Evolutionary conservation across 495 filamentous ascomycete species (phyloP).

Genomic region (Aspergillus diversus): DNA sequence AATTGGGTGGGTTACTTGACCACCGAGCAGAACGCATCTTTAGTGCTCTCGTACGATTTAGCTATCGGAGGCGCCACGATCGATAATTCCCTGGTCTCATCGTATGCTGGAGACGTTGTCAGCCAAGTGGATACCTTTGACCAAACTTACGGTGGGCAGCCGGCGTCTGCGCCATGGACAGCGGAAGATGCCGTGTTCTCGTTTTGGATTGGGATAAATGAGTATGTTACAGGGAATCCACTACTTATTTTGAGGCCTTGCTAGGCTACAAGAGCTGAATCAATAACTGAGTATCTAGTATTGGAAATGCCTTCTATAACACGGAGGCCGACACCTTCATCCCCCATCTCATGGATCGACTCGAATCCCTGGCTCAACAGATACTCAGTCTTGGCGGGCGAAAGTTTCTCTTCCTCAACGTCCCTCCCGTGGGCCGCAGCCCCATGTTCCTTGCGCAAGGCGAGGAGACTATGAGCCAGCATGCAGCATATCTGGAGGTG

Average conservation of each 20-base stretch:
- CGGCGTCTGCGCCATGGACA: constrained; percentile 59
- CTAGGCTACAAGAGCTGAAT: background rate
- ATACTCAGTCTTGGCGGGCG: constrained; percentile 68
- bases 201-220: constrained; percentile 81
- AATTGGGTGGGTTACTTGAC: constrained; percentile 63
- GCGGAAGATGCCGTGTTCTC: constrained; percentile 64
- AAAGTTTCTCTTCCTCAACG: constrained; percentile 76
- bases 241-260: background rate
- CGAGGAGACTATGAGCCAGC: constrained; percentile 24
- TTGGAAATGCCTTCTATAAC: constrained; percentile 65
- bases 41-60: constrained; percentile 58
- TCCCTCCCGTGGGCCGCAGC: constrained; percentile 71
- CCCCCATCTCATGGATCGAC: constrained; percentile 58
- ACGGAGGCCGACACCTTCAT: constrained; percentile 48
- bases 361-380: constrained; percentile 56
- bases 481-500: constrained; percentile 35
- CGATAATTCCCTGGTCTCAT: constrained; percentile 48
- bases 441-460: constrained; percentile 51
- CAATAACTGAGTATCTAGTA: constrained; percentile 25
- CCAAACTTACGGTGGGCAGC: constrained; percentile 30
- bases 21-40: constrained; percentile 54
- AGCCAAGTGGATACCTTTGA: constrained; percentile 38
- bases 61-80: constrained; percentile 62
- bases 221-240: constrained; percentile 40
- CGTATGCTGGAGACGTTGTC: constrained; percentile 31